These are phyloP conservation scores for Colletotrichum shisoi DNA, from an alignment of 2,329 filamentous ascomycete genomes.

Conservation along the genomic window DNA sequence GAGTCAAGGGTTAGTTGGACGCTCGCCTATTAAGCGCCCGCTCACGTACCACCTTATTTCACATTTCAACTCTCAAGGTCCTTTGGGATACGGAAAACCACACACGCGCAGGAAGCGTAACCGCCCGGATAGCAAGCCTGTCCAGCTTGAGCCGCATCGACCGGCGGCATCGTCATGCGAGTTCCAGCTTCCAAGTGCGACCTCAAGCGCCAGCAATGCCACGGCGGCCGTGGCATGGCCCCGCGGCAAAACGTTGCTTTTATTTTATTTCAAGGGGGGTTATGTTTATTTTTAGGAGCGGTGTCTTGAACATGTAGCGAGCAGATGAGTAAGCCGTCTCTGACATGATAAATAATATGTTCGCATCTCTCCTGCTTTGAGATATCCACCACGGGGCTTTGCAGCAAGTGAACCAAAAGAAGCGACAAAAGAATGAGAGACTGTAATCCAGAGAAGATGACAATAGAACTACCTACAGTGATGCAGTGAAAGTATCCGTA, in stretches of 20 bases:
- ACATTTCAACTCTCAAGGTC: conserved; percentile 4
- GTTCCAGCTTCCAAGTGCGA: background rate
- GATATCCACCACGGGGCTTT: too few relatives aligned
- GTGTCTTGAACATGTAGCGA: too few relatives aligned
- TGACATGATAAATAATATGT: background rate
- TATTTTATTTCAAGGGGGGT: too few relatives aligned
- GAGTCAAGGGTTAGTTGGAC: background rate
- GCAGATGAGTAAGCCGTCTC: background rate
- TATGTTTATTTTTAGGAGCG: too few relatives aligned
- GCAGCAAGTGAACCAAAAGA: background rate
- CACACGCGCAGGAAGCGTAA: background rate
- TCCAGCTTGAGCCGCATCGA: background rate
- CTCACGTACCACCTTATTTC: conserved; percentile 10
- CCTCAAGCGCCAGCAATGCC: conserved; percentile 27
- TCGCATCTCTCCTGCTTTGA: too few relatives aligned
- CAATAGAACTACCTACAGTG: background rate
- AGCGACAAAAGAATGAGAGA: background rate
- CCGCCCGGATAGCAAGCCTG: background rate
- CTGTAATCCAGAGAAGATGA: background rate
- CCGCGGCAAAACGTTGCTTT: background rate
- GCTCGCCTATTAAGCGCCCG: conserved; percentile 30
- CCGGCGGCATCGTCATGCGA: background rate
- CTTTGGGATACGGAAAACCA: background rate
- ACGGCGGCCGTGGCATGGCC: background rate
- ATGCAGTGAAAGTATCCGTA: background rate